Base-by-base conservation (phyloP, 169 alveolate genomes). In the Theileria orientalis region DNA sequence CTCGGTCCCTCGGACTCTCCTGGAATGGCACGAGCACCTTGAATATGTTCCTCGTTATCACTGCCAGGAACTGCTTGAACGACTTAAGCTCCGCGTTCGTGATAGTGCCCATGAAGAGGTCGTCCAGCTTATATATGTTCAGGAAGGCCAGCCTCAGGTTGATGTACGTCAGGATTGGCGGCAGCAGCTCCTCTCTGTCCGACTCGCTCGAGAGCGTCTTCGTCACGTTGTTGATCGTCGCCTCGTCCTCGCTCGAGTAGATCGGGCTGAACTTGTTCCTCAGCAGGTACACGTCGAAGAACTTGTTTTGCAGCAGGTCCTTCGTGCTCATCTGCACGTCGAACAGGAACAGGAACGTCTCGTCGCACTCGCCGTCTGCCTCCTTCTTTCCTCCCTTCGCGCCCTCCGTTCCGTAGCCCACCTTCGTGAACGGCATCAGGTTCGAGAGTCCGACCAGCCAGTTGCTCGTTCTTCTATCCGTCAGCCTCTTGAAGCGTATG, bases 401-500 rank as follows among this genome's bases (percentile, higher is more conserved):
- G 29, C 32, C 71, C 23, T 70, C 76, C 16, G 75, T 16, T 9
- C 25, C 69, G 19, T 5, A 37, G 13, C 67, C 0, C 16, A 32
- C 13, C 57, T 67, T 70, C 33, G 59, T 47, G 75, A 79, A 79
- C 19, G 82, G 19, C 44, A 79, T 71, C 61, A 79, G 72, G 72
- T 79, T 70, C 14, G 83, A 60, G 69, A 70, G 72, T 8, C 87
- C 87, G 7, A 70, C 83, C 32, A 79, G 32, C 87, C 87, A 79
- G 21, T 77, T 49, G 13, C 60, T 71, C 8, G 71, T 74, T 49
- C 57, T 71, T 41, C 33, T 70, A 33, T 79, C 87, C 35, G 75
- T 13, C 19, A 68, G 51, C 3, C 87, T 40, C 44, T 70, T 79
- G 64, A 79, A 79, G 44, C 87, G 60, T 5, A 79, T 60, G 11